Evolutionary conservation across 805 yeast species (phyloP).

Genomic region (Yarrowia sp.): DNA sequence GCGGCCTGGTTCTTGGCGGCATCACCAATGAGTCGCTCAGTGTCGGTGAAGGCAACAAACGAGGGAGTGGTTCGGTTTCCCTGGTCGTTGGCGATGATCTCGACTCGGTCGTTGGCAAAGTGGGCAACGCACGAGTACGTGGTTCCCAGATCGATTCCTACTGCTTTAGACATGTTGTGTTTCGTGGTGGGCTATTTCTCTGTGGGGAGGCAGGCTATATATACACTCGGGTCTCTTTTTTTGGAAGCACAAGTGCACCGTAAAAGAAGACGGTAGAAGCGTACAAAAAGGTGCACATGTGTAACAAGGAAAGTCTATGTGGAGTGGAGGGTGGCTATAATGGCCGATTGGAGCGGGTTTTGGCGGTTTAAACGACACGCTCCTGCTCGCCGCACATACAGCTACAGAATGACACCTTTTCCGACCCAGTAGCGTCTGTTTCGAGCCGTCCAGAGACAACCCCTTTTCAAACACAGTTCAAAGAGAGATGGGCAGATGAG

Average conservation of each 20-base stretch:
- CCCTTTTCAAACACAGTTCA: too few species aligned
- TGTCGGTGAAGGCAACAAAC: conserved; percentile 92
- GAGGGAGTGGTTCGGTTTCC: conserved; percentile 99
- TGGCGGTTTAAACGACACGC: too few species aligned
- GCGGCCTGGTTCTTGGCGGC: conserved; percentile 99
- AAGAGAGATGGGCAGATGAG: too few species aligned
- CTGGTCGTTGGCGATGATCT: conserved; percentile 94
- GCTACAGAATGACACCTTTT: too few species aligned
- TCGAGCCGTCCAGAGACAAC: too few species aligned
- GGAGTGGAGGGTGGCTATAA: too few species aligned
- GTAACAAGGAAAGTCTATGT: neutral
- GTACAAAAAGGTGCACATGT: neutral
- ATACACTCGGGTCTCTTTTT: neutral
- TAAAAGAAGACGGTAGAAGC: conserved; percentile 18
- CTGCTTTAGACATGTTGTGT: conserved; percentile 48
- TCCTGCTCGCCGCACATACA: too few species aligned
- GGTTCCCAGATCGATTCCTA: conserved; percentile 92
- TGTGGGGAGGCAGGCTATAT: neutral
- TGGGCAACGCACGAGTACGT: conserved; percentile 97
- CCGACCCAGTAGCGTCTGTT: too few species aligned
- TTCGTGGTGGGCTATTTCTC: too few species aligned
- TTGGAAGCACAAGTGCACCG: too few species aligned
- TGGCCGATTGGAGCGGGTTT: too few species aligned
- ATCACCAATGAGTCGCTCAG: conserved; percentile 94
- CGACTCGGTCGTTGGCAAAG: conserved; percentile 81